Conservation (phyloP, 345 rosid genomes). For the Alliaria petiolata region DNA sequence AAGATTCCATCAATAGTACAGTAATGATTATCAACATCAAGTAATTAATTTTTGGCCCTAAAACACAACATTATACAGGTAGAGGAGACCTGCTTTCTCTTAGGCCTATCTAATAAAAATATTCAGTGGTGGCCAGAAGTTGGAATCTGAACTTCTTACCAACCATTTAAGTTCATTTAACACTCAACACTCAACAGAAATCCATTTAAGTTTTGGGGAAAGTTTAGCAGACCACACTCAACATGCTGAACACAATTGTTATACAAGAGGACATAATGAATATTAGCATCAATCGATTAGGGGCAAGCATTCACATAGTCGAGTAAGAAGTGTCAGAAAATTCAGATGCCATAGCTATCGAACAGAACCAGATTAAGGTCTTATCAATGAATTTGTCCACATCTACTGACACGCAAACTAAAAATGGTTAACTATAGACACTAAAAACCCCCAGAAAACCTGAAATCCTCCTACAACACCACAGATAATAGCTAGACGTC, state of each 20-base stretch:
- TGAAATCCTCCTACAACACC: not conserved
- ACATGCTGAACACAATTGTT: not conserved
- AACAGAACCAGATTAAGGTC: not conserved
- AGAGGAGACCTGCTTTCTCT: slow-evolving; percentile 2
- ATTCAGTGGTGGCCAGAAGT: not conserved
- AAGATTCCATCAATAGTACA: not conserved
- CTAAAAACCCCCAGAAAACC: not conserved
- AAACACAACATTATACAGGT: not conserved
- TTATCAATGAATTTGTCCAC: not conserved
- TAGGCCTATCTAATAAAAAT: not conserved
- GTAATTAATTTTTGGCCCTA: not conserved
- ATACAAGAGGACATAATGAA: not conserved
- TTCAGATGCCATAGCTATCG: not conserved
- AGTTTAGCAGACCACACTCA: not conserved
- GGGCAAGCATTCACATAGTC: not conserved
- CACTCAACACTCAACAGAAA: not conserved
- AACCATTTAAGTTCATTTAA: no score
- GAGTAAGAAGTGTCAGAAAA: not conserved
- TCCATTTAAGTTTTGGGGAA: not conserved
- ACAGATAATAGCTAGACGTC: not conserved
- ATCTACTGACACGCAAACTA: not conserved
- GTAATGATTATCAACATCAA: not conserved
- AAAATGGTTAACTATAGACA: not conserved
- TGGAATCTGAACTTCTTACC: not conserved
- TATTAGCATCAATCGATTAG: not conserved